Conservation (phyloP, 495 filamentous ascomycete species). For the Aspergillus steynii region DNA sequence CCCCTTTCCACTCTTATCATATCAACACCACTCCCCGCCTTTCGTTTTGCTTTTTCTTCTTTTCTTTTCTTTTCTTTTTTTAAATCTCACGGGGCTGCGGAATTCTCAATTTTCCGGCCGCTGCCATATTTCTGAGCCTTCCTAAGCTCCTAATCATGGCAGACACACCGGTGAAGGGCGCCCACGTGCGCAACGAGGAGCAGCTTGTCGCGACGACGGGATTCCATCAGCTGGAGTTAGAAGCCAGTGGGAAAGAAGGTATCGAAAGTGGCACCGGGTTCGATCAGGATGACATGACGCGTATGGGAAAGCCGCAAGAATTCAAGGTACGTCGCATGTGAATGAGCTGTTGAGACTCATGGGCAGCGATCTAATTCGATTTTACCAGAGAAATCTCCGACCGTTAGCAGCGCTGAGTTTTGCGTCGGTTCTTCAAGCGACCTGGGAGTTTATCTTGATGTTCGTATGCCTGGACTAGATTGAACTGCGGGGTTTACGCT, state of each 20-base stretch:
- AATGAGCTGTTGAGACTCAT: no score
- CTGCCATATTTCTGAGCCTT: no score
- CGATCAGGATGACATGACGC: conserved; percentile 41
- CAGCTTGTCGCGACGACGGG: background rate
- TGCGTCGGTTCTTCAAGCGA: conserved; percentile 47
- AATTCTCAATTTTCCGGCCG: no score
- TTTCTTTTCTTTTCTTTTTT: no score
- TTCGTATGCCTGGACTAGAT: background rate
- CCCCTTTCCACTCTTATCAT: no score
- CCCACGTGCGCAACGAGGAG: background rate
- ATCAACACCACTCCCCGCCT: no score
- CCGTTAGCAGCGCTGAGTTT: conserved; percentile 50
- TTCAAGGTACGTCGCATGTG: conserved; percentile 31
- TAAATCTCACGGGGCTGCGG: no score
- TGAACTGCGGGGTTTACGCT: background rate
- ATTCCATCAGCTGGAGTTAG: background rate
- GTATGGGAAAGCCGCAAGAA: conserved; percentile 41
- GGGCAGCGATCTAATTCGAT: no score
- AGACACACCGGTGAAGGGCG: background rate
- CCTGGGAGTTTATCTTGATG: conserved; percentile 49
- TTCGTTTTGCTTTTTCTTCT: no score
- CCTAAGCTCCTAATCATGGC: background rate
- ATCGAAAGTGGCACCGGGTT: conserved; percentile 2
- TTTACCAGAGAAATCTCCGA: conserved; percentile 40
- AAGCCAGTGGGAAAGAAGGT: background rate